Evolutionary conservation across 1,284 basidiomycete genomes (phyloP).

Genomic region (Pisolithus thermaeus): DNA sequence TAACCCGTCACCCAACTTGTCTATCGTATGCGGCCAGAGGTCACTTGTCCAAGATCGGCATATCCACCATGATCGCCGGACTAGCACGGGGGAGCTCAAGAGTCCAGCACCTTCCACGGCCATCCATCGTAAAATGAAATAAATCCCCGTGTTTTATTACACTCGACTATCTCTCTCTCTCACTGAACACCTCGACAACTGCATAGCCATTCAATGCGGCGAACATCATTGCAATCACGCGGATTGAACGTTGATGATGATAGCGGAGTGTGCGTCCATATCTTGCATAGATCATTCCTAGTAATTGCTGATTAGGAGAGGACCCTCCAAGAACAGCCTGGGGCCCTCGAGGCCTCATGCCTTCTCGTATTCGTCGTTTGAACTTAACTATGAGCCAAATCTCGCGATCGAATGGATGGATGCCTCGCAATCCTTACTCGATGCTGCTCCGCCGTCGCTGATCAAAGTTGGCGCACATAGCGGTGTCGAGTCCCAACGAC

Average conservation of each 20-base stretch:
- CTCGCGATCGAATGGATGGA: too few relatives aligned
- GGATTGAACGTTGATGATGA: slow-evolving; percentile 10
- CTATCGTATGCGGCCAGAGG: too few relatives aligned
- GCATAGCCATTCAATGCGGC: background rate
- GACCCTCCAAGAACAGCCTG: slow-evolving; percentile 14
- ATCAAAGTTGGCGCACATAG: too few relatives aligned
- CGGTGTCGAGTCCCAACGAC: too few relatives aligned
- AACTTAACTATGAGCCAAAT: too few relatives aligned
- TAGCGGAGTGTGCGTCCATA: slow-evolving; percentile 3
- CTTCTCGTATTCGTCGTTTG: slow-evolving; percentile 2
- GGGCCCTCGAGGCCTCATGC: slow-evolving; percentile 8
- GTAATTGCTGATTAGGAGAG: slow-evolving; percentile 6
- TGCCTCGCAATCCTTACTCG: too few relatives aligned
- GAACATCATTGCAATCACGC: slow-evolving; percentile 7
- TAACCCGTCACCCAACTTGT: too few relatives aligned
- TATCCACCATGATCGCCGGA: too few relatives aligned
- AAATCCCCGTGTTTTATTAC: background rate
- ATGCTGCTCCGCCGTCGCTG: too few relatives aligned
- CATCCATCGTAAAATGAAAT: too few relatives aligned
- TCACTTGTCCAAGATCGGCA: too few relatives aligned
- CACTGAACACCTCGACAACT: background rate
- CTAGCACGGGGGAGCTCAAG: background rate
- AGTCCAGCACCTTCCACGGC: background rate
- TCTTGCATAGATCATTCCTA: slow-evolving; percentile 11
- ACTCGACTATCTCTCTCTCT: background rate